Evolutionary conservation across 805 yeast species (phyloP), one percentile per base, ranked within the genome.

Genomic region (Lachancea kluyveri): DNA sequence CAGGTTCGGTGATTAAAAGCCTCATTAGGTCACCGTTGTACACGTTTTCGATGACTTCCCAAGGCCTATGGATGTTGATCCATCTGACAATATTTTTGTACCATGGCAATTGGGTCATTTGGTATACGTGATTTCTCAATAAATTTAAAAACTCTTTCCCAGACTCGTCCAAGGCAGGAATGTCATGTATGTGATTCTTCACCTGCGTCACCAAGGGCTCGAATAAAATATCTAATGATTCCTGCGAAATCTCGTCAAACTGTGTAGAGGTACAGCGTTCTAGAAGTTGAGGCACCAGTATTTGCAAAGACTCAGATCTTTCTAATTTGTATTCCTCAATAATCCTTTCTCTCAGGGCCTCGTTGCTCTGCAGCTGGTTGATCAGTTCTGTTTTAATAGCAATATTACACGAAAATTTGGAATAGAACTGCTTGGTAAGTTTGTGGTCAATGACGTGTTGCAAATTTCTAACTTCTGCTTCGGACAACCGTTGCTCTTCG

Each of bases 1-100:
- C 15, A 17, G 50, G 50, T 25, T 49, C 34, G 12, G 58, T 50
- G 8, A 48, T 48, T 28, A 54, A 25, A 17, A 35, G 24, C 10
- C 48, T 38, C 23, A 37, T 26, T 8, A 37, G 17, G 3, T 29
- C 35, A 8, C 36, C 36, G 28, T 27, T 33, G 28, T 33, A 27
- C 21, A 25, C 9, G 20, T 28, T 23, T 11, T 6, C 21, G 17
- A 20, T 10, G 11, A 17, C 12, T n/a, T 30, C 21, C 26, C 33
- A 29, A 5, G 34, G 24, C 26, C 26, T n/a, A n/a, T 31, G 30
- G 3, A 33, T 15, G 14, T 21, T 19, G 5, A 26, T 10, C 26
- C 26, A 30, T 3, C 16, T 3, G 11, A 23, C 12, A 12, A 12
- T 13, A n/a, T 25, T 19, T 8, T 12, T 17, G 27, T 26, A 26